Evolutionary conservation across 257 asterid species (phyloP), one percentile per base, ranked within the genome.

Genomic region (Avicennia marina): DNA sequence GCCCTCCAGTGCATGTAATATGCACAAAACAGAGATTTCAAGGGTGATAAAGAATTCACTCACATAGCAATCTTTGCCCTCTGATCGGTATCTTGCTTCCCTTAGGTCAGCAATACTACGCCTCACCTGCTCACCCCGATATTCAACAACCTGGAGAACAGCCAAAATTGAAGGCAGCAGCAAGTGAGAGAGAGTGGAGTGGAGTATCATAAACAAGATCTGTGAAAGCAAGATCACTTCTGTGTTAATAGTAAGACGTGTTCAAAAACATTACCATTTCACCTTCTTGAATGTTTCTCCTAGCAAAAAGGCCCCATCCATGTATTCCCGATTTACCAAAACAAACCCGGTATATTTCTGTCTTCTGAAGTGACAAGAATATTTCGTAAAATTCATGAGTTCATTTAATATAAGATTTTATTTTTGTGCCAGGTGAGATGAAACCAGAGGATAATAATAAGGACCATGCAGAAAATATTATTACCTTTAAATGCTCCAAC

Each of bases 241-340:
- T 19, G 59, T 43, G 38, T 32, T 21, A 18, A 47, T 51, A 50
- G 38, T 8, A 60, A 43, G 58, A 44, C 20, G 10, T 42, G 45
- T 39, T 42, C 56, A 44, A 55, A 41, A 25, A 18, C 38, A 59
- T 36, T 82, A 93, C 99, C 99, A 93, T 89, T 59, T 89, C 87
- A 56, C 97, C 97, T 78, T 84, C 96, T 72, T 77, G 95, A 59
- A 93, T 84, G 72, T 56, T 89, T 62, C 82, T 63, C 60, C 87
- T 75, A 49, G 97, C 97, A 82, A 89, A 93, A 67, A 93, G 97
- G 62, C 99, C 99, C 97, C 99, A 93, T 53, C 97, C 99, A 71
- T 93, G 99, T 57, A 93, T 84, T 72, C 96, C 80, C 52, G 99
- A 93, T 82, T 84, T 93, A 63, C 99, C 99, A 52, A 93, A 93